Base-by-base conservation (phyloP, 306 rosid genomes). In the Herpetospermum pedunculosum region DNA sequence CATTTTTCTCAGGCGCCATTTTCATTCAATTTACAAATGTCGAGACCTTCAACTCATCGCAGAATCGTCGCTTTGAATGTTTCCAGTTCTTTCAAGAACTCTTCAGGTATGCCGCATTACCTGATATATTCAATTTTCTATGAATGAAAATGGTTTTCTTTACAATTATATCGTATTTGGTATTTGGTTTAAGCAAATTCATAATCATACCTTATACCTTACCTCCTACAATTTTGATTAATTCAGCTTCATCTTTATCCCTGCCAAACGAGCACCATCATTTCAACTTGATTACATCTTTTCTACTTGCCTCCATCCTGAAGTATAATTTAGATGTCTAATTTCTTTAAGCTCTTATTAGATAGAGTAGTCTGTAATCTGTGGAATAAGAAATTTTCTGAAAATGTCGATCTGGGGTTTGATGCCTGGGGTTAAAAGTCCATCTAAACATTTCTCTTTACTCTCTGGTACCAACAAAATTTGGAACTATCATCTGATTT, bases 81-180 rank as follows among this genome's bases (percentile, higher is more conserved):
- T 80, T 75, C 85, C 6, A 86, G 85, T 82, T 92, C 96, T 10
- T 89, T 82, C 58, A 75, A 87, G 38, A 80, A 85, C 7, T 70
- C 79, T 80, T 82, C 96, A 89, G 97, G 98, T 94, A 74, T 50
- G 16, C 28, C 41, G 15, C n/a, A 70, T 70, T 26, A 6, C 1
- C 48, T 16, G 14, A 46, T 15, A 21, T 37, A 6, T 23, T 74
- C 52, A 30, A 74, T 38, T 55, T 54, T 43, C 50, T 57, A 34
- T 19, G n/a, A n/a, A n/a, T n/a, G n/a, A n/a, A n/a, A n/a, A 67
- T 67, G 21, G 55, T 46, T 26, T 44, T 26, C 25, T 46, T 2
- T 28, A 4, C 10, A 46, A 44, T 41, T 46, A 43, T 68, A 14
- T 10, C 4, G 23, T 18, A 3, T 63, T 67, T 44, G 38, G 38